Evolutionary conservation across 2,329 filamentous ascomycete species (phyloP).

Genomic region (Chrysosporium keratinophilum): DNA sequence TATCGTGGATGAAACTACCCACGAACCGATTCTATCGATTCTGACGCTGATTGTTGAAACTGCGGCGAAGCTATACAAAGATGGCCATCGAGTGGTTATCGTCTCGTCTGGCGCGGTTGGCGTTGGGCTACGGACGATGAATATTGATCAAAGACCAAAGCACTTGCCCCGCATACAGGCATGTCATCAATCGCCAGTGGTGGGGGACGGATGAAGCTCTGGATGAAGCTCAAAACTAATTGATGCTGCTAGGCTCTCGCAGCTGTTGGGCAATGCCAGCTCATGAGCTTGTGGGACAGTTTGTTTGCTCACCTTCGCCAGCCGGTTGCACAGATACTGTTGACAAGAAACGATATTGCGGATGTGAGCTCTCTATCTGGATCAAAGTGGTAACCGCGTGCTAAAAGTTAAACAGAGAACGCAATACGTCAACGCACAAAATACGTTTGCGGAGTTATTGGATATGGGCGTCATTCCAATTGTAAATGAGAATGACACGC

Average conservation of each 20-base stretch:
- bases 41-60: conserved; percentile 91
- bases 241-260: conserved; percentile 58
- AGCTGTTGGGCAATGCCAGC: conserved; percentile 86
- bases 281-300: conserved; percentile 93
- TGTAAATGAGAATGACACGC: conserved; percentile 96
- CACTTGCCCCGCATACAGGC: conserved; percentile 80
- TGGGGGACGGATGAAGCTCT: not conserved
- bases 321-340: conserved; percentile 84
- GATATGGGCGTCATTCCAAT: conserved; percentile 96
- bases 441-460: conserved; percentile 80
- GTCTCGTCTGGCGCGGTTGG: conserved; percentile 97
- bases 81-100: conserved; percentile 89
- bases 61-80: conserved; percentile 70
- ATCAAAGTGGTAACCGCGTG: not conserved
- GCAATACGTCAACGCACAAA: conserved; percentile 92
- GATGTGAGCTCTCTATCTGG: conserved; percentile 50
- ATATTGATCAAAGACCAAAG: conserved; percentile 77
- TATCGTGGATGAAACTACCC: conserved; percentile 94
- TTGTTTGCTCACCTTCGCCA: conserved; percentile 79
- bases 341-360: conserved; percentile 92
- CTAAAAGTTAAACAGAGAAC: conserved; percentile 49
- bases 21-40: conserved; percentile 84
- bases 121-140: conserved; percentile 82
- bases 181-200: conserved; percentile 15
- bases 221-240: conserved; percentile 1